phyloP scores from a whole-genome alignment of 306 rosid genomes.

The Prunus padus region DNA sequence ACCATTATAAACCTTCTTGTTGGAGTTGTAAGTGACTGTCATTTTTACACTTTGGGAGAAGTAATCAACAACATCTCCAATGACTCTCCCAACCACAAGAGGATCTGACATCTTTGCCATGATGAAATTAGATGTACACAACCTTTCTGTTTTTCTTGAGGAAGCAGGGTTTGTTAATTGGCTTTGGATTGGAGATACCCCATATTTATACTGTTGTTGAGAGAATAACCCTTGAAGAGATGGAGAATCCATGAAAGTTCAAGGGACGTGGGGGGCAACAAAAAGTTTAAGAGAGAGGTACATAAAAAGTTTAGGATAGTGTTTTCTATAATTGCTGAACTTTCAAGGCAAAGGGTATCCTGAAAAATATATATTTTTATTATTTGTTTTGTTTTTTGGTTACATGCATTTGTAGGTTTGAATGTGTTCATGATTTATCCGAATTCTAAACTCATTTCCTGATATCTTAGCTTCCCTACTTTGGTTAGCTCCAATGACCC shows the following conservation, averaged over 20 bases:
- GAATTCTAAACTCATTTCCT: too few relatives aligned
- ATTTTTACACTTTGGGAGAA: constrained; percentile 52
- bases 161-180: constrained; percentile 16
- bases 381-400: too few relatives aligned
- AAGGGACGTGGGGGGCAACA: not conserved
- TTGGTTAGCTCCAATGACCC: too few relatives aligned
- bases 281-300: constrained; percentile 19
- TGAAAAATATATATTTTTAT: too few relatives aligned
- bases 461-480: too few relatives aligned
- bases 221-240: not conserved
- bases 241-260: constrained; percentile 14
- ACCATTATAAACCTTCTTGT: constrained; percentile 69
- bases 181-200: constrained; percentile 26
- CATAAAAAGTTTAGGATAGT: constrained; percentile 2
- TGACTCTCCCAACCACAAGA: constrained; percentile 69
- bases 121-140: not conserved
- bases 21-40: constrained; percentile 52
- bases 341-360: not conserved
- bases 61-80: constrained; percentile 79
- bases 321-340: not conserved
- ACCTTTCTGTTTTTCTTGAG: constrained; percentile 5
- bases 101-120: constrained; percentile 53
- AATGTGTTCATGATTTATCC: too few relatives aligned
- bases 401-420: too few relatives aligned
- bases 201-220: constrained; percentile 44